A percentile compares a stretch with the other conserved stretches of the same genome.
Conservation (phyloP, 2,329 filamentous ascomycete species). For the Exserohilum turcica region DNA sequence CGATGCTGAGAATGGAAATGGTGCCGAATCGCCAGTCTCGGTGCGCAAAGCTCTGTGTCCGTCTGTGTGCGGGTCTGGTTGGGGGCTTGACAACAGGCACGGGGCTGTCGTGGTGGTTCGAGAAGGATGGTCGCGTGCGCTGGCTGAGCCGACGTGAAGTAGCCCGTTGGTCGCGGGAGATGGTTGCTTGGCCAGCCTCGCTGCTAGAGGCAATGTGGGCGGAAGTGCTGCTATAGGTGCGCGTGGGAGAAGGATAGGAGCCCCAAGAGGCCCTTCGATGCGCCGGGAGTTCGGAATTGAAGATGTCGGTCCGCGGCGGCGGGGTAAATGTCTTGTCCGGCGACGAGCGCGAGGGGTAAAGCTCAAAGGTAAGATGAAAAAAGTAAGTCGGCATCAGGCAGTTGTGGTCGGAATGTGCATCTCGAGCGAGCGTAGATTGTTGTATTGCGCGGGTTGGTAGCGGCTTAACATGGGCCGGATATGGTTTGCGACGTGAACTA, state of each 20-base stretch:
- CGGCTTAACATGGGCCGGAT: not conserved
- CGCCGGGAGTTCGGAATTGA: constrained; percentile 50
- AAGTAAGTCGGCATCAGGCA: constrained; percentile 64
- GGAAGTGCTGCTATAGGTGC: constrained; percentile 17
- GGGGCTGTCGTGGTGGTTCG: constrained; percentile 45
- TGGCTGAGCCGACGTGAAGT: constrained; percentile 37
- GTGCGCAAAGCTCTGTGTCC: constrained; percentile 39
- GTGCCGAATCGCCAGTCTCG: constrained; percentile 81
- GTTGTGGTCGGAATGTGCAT: constrained; percentile 15
- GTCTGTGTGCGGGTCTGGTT: constrained; percentile 26
- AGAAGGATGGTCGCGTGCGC: constrained; percentile 42
- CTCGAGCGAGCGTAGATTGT: constrained; percentile 5
- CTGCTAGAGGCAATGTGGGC: constrained; percentile 35
- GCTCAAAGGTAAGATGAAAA: constrained; percentile 66
- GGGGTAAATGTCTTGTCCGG: constrained; percentile 47
- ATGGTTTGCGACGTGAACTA: constrained; percentile 11
- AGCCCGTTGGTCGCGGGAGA: constrained; percentile 25
- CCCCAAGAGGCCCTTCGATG: constrained; percentile 50
- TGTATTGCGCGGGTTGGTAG: not conserved
- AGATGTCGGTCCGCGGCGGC: constrained; percentile 52
- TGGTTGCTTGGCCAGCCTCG: constrained; percentile 21
- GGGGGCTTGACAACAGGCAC: constrained; percentile 46
- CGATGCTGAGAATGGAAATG: constrained; percentile 80
- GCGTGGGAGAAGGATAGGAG: constrained; percentile 21
- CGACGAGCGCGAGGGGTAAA: constrained; percentile 54